Percentiles rank a stretch among this genome's conserved stretches.
phyloP scores from a whole-genome alignment of 2,329 filamentous ascomycete species.

The Camillea tinctor region DNA sequence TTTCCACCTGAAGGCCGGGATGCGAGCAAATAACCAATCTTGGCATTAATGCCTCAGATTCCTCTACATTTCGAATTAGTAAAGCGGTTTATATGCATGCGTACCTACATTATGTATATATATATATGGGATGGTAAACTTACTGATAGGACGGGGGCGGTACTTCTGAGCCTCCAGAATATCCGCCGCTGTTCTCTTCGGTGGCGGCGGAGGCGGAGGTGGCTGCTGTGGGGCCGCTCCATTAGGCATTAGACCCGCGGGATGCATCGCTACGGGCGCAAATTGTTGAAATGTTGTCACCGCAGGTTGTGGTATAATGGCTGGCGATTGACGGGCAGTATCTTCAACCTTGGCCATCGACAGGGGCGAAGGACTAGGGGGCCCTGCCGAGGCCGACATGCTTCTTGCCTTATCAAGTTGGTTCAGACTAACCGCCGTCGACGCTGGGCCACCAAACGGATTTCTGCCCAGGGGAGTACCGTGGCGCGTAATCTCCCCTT shows the following conservation, averaged over 20 bases:
- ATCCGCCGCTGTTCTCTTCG: slow-evolving; percentile 30
- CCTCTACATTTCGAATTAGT: slow-evolving; percentile 23
- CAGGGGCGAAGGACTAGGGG: slow-evolving; percentile 44
- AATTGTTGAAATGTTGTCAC: slow-evolving; percentile 32
- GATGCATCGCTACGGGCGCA: slow-evolving; percentile 21
- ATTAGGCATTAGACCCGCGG: slow-evolving; percentile 15
- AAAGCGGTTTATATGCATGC: not conserved
- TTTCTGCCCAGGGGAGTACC: slow-evolving; percentile 27
- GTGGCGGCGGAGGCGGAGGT: slow-evolving; percentile 18
- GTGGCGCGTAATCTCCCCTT: slow-evolving; percentile 33
- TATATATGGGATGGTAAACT: slow-evolving; percentile 5
- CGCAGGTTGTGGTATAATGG: slow-evolving; percentile 28
- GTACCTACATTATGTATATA: no score
- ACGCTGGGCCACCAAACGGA: slow-evolving; percentile 29
- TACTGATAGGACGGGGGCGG: slow-evolving; percentile 31
- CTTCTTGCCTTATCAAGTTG: slow-evolving; percentile 43
- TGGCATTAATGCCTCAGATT: slow-evolving; percentile 31
- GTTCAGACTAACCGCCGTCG: slow-evolving; percentile 25
- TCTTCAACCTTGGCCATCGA: slow-evolving; percentile 37
- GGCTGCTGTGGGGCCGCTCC: slow-evolving; percentile 19
- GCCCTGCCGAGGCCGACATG: slow-evolving; percentile 39
- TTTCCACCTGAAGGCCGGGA: slow-evolving; percentile 60
- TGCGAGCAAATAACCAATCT: slow-evolving; percentile 43
- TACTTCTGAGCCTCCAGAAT: slow-evolving; percentile 35
- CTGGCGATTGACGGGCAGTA: slow-evolving; percentile 32